phyloP scores from a whole-genome alignment of 257 asterid species.

The Nicotiana tabacum region DNA sequence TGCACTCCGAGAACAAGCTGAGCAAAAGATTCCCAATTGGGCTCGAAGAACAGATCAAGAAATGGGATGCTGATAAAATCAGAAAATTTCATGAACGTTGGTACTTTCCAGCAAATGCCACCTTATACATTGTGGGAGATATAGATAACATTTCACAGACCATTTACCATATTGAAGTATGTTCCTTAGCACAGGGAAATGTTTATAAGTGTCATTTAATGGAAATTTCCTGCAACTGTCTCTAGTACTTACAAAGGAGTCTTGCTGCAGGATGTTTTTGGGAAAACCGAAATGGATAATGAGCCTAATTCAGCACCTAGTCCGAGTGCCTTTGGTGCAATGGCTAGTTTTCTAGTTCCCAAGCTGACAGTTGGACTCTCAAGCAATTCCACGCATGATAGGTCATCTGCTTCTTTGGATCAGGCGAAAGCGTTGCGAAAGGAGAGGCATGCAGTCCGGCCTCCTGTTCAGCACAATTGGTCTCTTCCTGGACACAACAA shows the following conservation, averaged over 20 bases:
- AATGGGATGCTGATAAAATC: constrained; percentile 98
- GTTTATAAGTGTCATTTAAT: not conserved
- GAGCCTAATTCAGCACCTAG: constrained; percentile 54
- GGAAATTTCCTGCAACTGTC: not conserved
- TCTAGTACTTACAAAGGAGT: constrained; percentile 12
- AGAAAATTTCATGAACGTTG: constrained; percentile 96
- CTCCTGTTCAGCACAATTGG: constrained; percentile 97
- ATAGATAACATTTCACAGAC: constrained; percentile 72
- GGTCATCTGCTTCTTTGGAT: constrained; percentile 56
- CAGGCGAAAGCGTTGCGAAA: constrained; percentile 49
- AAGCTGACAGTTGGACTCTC: constrained; percentile 73
- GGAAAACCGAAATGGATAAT: constrained; percentile 55
- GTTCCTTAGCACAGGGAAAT: constrained; percentile 13
- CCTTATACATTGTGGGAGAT: constrained; percentile 96
- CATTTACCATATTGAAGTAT: constrained; percentile 82
- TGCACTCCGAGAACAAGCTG: constrained; percentile 97
- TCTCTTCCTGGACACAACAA: constrained; percentile 63
- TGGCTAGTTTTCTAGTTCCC: constrained; percentile 97
- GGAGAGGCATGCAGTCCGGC: constrained; percentile 95
- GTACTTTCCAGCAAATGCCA: constrained; percentile 99
- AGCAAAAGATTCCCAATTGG: constrained; percentile 97
- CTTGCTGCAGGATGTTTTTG: constrained; percentile 75
- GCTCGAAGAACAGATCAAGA: constrained; percentile 94
- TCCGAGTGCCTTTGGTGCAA: constrained; percentile 85
- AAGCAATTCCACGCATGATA: constrained; percentile 62